Evolutionary conservation across 768 basidiomycete species (phyloP).

Genomic region (Hortiboletus campestris): DNA sequence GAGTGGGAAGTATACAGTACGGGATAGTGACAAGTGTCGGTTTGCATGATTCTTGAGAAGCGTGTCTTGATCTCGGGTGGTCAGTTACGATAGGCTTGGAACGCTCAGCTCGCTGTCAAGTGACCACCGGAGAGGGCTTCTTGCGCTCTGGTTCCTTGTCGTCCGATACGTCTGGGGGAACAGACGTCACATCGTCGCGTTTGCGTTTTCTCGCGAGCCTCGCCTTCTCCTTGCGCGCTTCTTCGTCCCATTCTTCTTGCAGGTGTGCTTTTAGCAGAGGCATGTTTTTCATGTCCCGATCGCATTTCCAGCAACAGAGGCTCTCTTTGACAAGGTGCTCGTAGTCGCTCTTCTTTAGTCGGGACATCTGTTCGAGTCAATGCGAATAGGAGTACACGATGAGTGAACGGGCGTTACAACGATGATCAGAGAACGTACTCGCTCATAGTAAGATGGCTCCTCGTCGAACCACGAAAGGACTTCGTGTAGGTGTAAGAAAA

Average conservation of each 20-base stretch:
- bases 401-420: background rate
- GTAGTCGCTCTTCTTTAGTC: conserved; percentile 50
- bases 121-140: conserved; percentile 2
- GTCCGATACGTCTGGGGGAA: background rate
- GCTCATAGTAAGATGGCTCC: conserved; percentile 50
- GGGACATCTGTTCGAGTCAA: conserved; percentile 44
- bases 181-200: conserved; percentile 7
- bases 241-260: conserved; percentile 66
- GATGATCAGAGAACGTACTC: conserved; percentile 37
- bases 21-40: background rate
- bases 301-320: conserved; percentile 72
- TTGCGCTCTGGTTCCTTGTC: conserved; percentile 14
- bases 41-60: background rate
- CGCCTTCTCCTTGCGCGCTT: conserved; percentile 41
- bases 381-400: background rate
- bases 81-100: background rate
- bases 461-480: conserved; percentile 83
- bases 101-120: conserved; percentile 1
- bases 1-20: background rate
- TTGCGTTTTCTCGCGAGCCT: conserved; percentile 43
- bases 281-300: conserved; percentile 61
- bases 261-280: conserved; percentile 75
- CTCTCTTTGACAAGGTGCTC: conserved; percentile 66
- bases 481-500: conserved; percentile 75
- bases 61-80: background rate